These are phyloP conservation scores for Atkinsonella texensis DNA, from an alignment of 2,329 filamentous ascomycete species.

Conservation along the genomic window DNA sequence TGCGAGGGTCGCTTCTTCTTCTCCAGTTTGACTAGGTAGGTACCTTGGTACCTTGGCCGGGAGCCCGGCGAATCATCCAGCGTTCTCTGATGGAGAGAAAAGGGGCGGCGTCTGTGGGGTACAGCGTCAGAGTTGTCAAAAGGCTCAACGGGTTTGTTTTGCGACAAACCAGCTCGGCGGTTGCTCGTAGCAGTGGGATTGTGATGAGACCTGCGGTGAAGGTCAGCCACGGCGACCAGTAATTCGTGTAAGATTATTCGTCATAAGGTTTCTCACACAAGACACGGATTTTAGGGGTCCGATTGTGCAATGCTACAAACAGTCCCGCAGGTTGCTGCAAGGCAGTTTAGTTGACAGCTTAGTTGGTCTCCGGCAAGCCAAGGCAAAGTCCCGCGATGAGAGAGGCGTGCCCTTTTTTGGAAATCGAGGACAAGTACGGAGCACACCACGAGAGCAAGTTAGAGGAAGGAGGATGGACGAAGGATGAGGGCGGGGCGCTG, in stretches of 20 bases:
- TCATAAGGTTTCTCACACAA: slow-evolving; percentile 2
- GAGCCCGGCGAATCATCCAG: too few relatives aligned
- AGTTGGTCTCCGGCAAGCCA: neutral
- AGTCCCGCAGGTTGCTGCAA: slow-evolving; percentile 3
- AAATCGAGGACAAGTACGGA: neutral
- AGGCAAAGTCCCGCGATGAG: neutral
- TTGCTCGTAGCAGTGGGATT: neutral
- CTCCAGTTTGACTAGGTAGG: too few relatives aligned
- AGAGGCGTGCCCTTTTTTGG: neutral
- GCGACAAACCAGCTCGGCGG: neutral
- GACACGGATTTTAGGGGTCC: slow-evolving; percentile 5
- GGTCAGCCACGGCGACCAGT: neutral
- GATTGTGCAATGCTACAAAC: neutral
- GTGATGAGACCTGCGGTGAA: neutral
- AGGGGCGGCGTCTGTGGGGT: neutral
- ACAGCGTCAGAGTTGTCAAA: neutral
- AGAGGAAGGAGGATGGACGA: too few relatives aligned
- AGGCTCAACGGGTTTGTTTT: neutral
- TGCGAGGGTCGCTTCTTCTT: too few relatives aligned
- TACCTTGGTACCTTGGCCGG: too few relatives aligned
- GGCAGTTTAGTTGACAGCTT: neutral
- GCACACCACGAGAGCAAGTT: too few relatives aligned
- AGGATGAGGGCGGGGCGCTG: too few relatives aligned
- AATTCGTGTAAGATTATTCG: neutral
- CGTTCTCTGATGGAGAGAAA: too few relatives aligned